Percentiles rank a stretch among this genome's conserved stretches.
Conservation (phyloP, 2,329 filamentous ascomycete species). For the Cladophialophora yegresii region DNA sequence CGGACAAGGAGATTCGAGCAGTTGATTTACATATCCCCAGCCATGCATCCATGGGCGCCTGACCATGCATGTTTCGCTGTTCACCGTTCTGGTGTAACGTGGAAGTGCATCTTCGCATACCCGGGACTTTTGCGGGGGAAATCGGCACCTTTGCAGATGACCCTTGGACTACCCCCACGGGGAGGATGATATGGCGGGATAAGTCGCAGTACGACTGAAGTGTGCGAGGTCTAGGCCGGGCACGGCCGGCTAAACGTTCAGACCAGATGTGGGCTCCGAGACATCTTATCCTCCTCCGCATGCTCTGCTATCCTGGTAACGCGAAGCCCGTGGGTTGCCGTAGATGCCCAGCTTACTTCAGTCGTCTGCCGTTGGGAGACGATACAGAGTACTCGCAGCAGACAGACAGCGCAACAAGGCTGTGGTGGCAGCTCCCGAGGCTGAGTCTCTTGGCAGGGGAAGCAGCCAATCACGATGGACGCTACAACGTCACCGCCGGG, state of each 20-base stretch:
- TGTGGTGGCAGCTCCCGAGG: background rate
- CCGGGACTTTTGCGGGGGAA: constrained; percentile 4
- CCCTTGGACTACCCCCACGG: background rate
- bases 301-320: background rate
- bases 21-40: background rate
- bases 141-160: background rate
- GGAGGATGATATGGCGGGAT: background rate
- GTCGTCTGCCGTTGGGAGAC: background rate
- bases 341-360: too few species aligned
- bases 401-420: background rate
- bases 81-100: background rate
- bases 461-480: background rate
- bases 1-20: background rate
- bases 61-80: background rate
- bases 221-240: background rate
- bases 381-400: background rate
- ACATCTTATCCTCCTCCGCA: background rate
- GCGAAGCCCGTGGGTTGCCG: too few species aligned
- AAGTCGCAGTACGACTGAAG: background rate
- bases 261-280: background rate
- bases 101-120: background rate
- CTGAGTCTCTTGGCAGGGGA: constrained; percentile 9
- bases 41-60: background rate
- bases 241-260: constrained; percentile 3
- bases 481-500: background rate